Evolutionary conservation across 2,329 filamentous ascomycete species (phyloP).

Genomic region (Amauroascus verrucosus): DNA sequence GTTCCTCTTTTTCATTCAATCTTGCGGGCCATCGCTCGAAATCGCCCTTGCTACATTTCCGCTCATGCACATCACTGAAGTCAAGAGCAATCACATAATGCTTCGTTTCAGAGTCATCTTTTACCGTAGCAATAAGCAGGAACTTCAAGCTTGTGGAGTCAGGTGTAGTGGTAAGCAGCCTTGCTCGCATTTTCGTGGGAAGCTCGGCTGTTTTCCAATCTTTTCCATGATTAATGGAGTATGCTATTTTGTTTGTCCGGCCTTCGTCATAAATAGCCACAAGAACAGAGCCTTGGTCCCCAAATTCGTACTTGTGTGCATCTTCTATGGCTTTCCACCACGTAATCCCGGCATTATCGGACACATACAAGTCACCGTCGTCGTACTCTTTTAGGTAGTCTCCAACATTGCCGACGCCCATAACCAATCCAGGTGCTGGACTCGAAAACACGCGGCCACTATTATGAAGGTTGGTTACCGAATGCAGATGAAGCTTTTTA

Average conservation of each 20-base stretch:
- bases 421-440: slow-evolving; percentile 80
- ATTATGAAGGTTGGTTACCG: slow-evolving; percentile 74
- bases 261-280: slow-evolving; percentile 65
- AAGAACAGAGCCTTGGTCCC: slow-evolving; percentile 81
- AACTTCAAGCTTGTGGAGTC: slow-evolving; percentile 93
- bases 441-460: slow-evolving; percentile 84
- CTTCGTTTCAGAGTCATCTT: slow-evolving; percentile 40
- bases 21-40: slow-evolving; percentile 86
- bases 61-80: slow-evolving; percentile 70
- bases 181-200: slow-evolving; percentile 59
- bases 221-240: slow-evolving; percentile 83
- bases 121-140: slow-evolving; percentile 56
- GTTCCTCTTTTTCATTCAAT: slow-evolving; percentile 64
- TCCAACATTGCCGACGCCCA: slow-evolving; percentile 89
- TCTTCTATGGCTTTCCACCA: slow-evolving; percentile 67
- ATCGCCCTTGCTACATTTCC: slow-evolving; percentile 63
- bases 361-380: slow-evolving; percentile 74
- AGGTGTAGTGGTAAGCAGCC: slow-evolving; percentile 72
- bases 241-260: slow-evolving; percentile 53
- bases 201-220: slow-evolving; percentile 60
- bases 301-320: slow-evolving; percentile 92
- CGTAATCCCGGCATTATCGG: slow-evolving; percentile 76
- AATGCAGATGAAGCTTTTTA: slow-evolving; percentile 73
- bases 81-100: slow-evolving; percentile 66
- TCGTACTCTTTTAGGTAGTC: slow-evolving; percentile 58